Evolutionary conservation across 1,284 basidiomycete genomes (phyloP), one percentile per base, ranked within the genome.

Genomic region (Lentinus polychrous): DNA sequence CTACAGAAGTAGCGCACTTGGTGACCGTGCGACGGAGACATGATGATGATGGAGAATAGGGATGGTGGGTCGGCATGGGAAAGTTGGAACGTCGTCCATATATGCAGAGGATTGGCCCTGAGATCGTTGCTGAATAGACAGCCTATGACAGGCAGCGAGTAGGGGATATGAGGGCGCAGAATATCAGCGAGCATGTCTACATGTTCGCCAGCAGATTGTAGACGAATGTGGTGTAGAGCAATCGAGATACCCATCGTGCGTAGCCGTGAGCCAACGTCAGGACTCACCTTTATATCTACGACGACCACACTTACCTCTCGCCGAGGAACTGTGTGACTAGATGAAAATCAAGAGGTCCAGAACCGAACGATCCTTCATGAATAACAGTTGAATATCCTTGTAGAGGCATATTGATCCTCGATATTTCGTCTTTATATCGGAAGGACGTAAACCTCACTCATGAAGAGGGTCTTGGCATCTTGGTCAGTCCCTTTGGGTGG

Each of bases 1-100:
- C n/a, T 31, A 22, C 46, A 48, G 39, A 48, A 48, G 39, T n/a
- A 42, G 14, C 39, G 46, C 5, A 48, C 4, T 17, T 35, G 39
- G 6, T 31, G 10, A 11, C 31, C 46, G 18, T 42, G 6, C 31
- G 23, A 42, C 10, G 18, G 15, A 7, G 46, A 42, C 8, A 11
- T 22, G 10, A 17, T 18, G 46, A 48, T 42, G 18, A 42, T 27
- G 14, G 46, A 48, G 31, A 42, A 48, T 15, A 48, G 17, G 3
- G 35, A 10, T 12, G 43, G 43, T 6, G 15, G 11, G 5, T 27
- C 31, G 43, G 43, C 3, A 31, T 12, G 11, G 10, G 20, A 15
- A 15, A 33, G 43, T 18, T 7, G n/a, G 15, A 44, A 44, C 17
- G 43, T 31, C 22, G 43, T 33, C 43, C 43, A 44, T 3, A 44